Conservation (phyloP, 495 filamentous ascomycete genomes). For the Talaromyces trachyspermus region DNA sequence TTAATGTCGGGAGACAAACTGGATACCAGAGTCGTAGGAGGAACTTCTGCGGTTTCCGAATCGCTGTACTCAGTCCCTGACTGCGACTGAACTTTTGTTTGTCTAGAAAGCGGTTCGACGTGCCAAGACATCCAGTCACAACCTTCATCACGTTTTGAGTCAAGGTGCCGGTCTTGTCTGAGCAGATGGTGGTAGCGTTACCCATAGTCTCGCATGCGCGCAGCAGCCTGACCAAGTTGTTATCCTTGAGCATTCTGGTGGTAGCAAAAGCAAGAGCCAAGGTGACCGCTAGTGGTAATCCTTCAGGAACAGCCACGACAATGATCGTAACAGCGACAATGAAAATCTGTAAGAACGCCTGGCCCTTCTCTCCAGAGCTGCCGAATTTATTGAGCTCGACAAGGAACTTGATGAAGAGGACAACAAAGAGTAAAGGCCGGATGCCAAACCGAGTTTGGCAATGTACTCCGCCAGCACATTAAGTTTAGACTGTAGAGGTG, state of each 20-base stretch:
- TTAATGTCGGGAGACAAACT: conserved; percentile 52
- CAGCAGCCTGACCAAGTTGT: conserved; percentile 85
- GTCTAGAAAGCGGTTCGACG: conserved; percentile 57
- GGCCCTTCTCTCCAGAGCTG: conserved; percentile 68
- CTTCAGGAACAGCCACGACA: conserved; percentile 92
- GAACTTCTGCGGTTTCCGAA: conserved; percentile 29
- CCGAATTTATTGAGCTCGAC: conserved; percentile 50
- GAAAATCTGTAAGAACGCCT: conserved; percentile 84
- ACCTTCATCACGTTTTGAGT: conserved; percentile 90
- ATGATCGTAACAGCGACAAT: conserved; percentile 94
- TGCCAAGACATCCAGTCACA: conserved; percentile 70
- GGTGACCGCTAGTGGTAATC: conserved; percentile 86
- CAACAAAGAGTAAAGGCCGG: conserved; percentile 81
- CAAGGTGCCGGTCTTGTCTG: conserved; percentile 95
- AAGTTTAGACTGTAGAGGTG: conserved; percentile 89
- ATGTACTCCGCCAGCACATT: conserved; percentile 89
- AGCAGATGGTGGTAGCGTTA: conserved; percentile 92
- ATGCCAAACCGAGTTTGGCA: conserved; percentile 79
- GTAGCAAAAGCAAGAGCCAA: conserved; percentile 92
- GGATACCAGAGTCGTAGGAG: conserved; percentile 52
- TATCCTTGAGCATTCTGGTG: conserved; percentile 89
- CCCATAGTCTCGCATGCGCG: conserved; percentile 99
- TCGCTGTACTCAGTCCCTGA: conserved; percentile 20
- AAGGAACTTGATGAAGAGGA: conserved; percentile 89
- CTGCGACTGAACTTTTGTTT: conserved; percentile 31